These are phyloP conservation scores for Ceratocystis cubensis DNA, from an alignment of 2,329 filamentous ascomycete genomes.

Conservation along the genomic window DNA sequence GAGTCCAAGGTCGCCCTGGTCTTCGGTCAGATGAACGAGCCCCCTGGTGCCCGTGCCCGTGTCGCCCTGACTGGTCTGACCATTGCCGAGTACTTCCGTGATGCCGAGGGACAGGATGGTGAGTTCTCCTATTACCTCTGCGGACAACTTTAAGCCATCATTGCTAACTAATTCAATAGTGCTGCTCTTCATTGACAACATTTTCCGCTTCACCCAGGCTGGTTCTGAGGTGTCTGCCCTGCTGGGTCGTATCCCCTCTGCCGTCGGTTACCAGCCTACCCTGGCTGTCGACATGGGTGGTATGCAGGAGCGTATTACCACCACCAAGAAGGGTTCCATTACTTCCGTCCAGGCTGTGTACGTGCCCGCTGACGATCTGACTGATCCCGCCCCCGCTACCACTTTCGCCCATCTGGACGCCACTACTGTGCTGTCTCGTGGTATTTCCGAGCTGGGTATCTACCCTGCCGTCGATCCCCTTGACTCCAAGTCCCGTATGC, in stretches of 20 bases:
- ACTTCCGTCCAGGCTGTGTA: constrained; percentile 99
- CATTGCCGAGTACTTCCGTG: constrained; percentile 71
- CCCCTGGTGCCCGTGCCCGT: constrained; percentile 98
- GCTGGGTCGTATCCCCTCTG: constrained; percentile 98
- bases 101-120: constrained; percentile 73
- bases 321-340: constrained; percentile 98
- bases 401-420: constrained; percentile 99
- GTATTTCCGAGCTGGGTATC: constrained; percentile 99
- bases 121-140: constrained; percentile 27
- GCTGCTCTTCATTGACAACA: constrained; percentile 99
- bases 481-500: constrained; percentile 98
- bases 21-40: constrained; percentile 99
- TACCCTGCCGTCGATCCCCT: constrained; percentile 99
- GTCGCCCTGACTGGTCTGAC: constrained; percentile 88
- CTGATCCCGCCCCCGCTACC: constrained; percentile 96
- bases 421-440: constrained; percentile 99
- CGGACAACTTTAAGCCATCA: background rate
- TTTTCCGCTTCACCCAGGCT: constrained; percentile 99
- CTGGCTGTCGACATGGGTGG: constrained; percentile 97
- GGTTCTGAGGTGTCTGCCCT: constrained; percentile 99
- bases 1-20: constrained; percentile 99
- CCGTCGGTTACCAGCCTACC: constrained; percentile 99
- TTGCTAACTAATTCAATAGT: constrained; percentile 36
- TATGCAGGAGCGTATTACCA: constrained; percentile 99
- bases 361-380: constrained; percentile 99